These are phyloP conservation scores for Corylus americana DNA, from an alignment of 306 rosid genomes.

Conservation along the genomic window DNA sequence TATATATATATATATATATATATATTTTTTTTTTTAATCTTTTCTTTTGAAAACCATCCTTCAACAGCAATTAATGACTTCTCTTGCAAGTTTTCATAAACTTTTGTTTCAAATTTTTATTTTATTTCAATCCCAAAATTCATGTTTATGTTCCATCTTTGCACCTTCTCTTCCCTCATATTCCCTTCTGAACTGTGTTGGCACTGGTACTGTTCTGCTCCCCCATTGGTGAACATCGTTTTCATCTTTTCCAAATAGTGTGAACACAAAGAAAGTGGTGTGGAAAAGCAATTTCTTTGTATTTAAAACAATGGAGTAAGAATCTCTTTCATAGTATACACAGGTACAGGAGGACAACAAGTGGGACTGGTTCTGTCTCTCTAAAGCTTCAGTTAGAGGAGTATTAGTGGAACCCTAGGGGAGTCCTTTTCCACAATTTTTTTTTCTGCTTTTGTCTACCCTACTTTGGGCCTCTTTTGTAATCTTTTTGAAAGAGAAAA, in stretches of 20 bases:
- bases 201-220: neutral
- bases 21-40: too few relatives aligned
- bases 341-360: neutral
- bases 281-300: neutral
- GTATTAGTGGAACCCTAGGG: neutral
- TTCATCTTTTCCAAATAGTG: neutral
- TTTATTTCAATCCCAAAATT: neutral
- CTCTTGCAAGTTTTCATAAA: neutral
- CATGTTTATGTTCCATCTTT: too few relatives aligned
- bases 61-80: neutral
- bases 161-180: neutral
- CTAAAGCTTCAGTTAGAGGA: neutral
- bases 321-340: neutral
- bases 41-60: too few relatives aligned
- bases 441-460: neutral
- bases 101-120: too few relatives aligned
- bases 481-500: too few relatives aligned
- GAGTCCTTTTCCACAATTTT: neutral
- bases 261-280: constrained; percentile 15
- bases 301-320: neutral
- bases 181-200: neutral
- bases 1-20: too few relatives aligned
- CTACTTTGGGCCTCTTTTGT: too few relatives aligned
- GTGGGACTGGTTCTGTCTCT: neutral
- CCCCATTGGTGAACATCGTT: neutral